Evolutionary conservation across 257 asterid genomes (phyloP), one percentile per base, ranked within the genome.

Genomic region (Solanum tarapatanum): DNA sequence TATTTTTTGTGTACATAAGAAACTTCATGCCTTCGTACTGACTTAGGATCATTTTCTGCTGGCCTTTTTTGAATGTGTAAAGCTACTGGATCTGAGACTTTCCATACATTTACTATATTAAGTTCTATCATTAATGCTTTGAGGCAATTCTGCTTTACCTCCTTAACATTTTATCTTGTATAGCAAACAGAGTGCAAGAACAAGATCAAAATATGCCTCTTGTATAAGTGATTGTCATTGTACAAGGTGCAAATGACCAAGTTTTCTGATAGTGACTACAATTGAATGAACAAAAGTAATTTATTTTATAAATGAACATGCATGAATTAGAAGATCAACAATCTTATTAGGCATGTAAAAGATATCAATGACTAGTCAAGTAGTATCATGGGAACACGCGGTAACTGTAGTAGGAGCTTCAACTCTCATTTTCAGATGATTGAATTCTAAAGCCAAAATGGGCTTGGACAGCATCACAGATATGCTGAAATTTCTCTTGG

Each of bases 381-480:
- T 48, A 82, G 87, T 23, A 36, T 84, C 83, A 41, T 66, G 75
- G 9, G 91, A 87, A 83, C 60, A 83, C 16, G 72, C 13, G 30
- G 92, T 85, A 79, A 94, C 87, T n/a, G 87, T 26, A 21, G 93
- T 89, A 37, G 99, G 99, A 87, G 98, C 94, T 89, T 97, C 98
- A 69, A 97, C 99, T 87, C 87, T 92, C 98, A 97, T 97, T 86
- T 91, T 84, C 82, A 97, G 94, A 86, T 90, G 90, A 86, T 86
- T 93, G 87, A 97, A 95, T 93, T 93, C 93, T 91, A 97, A 87
- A 11, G 99, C 96, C 82, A 95, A 85, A 86, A 95, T 89, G 37
- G 99, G 99, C 92, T 93, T 94, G 3, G 99, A 95, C 43, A 96
- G 92, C 98, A 96, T 89, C 79, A 96, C 96, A 0, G 93, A 92